phyloP scores from a whole-genome alignment of 129 eudicot species.

The Silybum marianum region DNA sequence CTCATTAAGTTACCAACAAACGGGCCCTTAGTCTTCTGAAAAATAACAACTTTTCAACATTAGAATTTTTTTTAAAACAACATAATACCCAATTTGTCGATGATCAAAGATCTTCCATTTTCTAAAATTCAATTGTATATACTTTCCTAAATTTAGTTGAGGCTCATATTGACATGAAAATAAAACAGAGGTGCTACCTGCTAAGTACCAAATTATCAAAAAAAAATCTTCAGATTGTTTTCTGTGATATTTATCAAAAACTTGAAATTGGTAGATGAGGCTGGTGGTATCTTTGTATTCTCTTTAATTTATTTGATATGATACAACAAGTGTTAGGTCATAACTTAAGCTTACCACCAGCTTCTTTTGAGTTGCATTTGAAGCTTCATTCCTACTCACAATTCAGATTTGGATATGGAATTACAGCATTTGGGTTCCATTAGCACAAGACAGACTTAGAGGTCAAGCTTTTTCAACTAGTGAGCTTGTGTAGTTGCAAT shows the following conservation, averaged over 20 bases:
- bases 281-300: neutral
- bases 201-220: no score
- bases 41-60: no score
- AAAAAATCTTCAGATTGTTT: neutral
- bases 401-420: neutral
- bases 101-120: no score
- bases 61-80: no score
- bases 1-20: no score
- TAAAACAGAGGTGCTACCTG: neutral
- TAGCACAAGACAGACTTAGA: neutral
- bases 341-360: no score
- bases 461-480: neutral
- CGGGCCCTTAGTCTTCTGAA: no score
- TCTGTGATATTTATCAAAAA: neutral
- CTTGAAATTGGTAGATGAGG: neutral
- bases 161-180: no score
- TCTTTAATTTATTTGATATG: neutral
- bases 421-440: neutral
- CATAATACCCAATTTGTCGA: no score
- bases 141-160: no score
- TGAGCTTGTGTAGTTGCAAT: neutral
- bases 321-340: neutral
- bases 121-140: no score
- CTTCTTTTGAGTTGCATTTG: neutral
- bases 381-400: neutral